Conservation (phyloP, 2,329 filamentous ascomycete species). For the Monilinia aucupariae region DNA sequence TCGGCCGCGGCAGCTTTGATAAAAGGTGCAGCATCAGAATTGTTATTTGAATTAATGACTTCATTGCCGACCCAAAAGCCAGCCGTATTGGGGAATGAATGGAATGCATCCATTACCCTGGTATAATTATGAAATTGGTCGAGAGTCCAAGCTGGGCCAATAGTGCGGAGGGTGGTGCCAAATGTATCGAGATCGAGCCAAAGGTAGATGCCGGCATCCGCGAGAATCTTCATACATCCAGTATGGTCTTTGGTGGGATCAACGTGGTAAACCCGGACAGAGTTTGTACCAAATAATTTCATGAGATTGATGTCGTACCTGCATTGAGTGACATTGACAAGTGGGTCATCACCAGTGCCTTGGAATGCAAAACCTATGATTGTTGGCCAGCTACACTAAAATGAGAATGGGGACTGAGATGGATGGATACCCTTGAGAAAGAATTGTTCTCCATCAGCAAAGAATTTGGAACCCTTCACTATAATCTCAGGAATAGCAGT, state of each 20-base stretch:
- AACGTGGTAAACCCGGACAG: constrained; percentile 84
- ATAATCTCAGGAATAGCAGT: constrained; percentile 26
- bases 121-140: constrained; percentile 62
- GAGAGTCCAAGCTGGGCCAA: constrained; percentile 62
- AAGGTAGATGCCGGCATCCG: constrained; percentile 74
- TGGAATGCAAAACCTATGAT: constrained; percentile 70
- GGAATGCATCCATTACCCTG: constrained; percentile 62
- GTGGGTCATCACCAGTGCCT: constrained; percentile 61
- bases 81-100: constrained; percentile 63
- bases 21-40: constrained; percentile 48
- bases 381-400: constrained; percentile 16
- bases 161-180: constrained; percentile 58
- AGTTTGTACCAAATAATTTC: constrained; percentile 73
- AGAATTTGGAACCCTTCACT: constrained; percentile 31
- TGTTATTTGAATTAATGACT: constrained; percentile 58
- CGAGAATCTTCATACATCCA: constrained; percentile 75
- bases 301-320: constrained; percentile 68
- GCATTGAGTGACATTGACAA: constrained; percentile 72
- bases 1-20: constrained; percentile 55
- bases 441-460: constrained; percentile 30
- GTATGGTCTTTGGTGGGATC: constrained; percentile 65
- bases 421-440: constrained; percentile 35
- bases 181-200: constrained; percentile 79
- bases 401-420: not conserved
- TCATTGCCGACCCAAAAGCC: constrained; percentile 88